Conservation (phyloP, 148 eudicot genomes). For the Amaranthus palmeri region DNA sequence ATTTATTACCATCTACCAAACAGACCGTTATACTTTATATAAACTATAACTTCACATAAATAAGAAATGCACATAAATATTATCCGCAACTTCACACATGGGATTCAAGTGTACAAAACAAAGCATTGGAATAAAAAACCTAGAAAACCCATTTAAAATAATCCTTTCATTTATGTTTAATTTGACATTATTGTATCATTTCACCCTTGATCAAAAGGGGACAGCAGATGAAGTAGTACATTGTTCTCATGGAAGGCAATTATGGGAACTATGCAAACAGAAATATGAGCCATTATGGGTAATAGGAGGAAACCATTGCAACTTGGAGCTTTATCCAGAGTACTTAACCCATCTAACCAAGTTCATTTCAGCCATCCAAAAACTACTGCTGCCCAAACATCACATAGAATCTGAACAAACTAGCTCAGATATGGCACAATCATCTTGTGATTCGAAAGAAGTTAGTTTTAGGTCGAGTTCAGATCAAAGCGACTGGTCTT, state of each 20-base stretch:
- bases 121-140: no score
- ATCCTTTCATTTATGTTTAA: no score
- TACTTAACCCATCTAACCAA: conserved; percentile 40
- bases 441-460: conserved; percentile 13
- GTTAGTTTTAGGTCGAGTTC: conserved; percentile 24
- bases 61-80: no score
- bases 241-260: conserved; percentile 37
- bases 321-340: conserved; percentile 40
- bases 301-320: conserved; percentile 43
- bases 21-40: no score
- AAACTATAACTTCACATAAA: no score
- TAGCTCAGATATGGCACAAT: conserved; percentile 1
- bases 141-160: no score
- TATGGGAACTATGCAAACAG: conserved; percentile 45
- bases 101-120: no score
- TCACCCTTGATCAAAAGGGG: conserved; percentile 27
- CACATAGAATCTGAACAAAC: neutral
- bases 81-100: no score
- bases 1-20: no score
- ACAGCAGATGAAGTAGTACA: conserved; percentile 46
- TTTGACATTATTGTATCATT: no score
- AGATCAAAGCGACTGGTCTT: conserved; percentile 15
- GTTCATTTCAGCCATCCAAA: conserved; percentile 38
- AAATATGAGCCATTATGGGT: conserved; percentile 56
- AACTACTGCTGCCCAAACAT: conserved; percentile 1